A percentile compares a stretch with the other conserved stretches of the same genome.
Evolutionary conservation across 1,284 basidiomycete genomes (phyloP).

Genomic region (Cryptococcus sp.): DNA sequence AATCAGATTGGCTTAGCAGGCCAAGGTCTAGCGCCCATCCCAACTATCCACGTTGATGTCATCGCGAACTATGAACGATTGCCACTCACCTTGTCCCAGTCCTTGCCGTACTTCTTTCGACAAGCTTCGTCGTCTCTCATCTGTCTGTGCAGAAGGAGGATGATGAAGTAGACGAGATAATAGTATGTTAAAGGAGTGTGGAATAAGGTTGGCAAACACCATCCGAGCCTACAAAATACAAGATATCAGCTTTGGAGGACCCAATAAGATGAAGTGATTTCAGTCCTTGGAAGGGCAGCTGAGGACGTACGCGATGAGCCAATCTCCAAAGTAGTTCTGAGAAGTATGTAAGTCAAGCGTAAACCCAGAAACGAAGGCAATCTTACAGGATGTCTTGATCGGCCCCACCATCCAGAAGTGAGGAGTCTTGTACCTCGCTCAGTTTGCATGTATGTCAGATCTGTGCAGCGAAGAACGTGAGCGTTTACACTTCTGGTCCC

Average conservation of each 20-base stretch:
- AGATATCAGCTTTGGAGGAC: constrained; percentile 4
- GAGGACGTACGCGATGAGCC: constrained; percentile 52
- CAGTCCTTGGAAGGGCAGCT: not conserved
- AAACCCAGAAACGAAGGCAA: constrained; percentile 41
- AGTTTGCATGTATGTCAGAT: constrained; percentile 80
- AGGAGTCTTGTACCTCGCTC: constrained; percentile 85
- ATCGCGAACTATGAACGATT: too few species aligned
- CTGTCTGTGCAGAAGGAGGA: constrained; percentile 90
- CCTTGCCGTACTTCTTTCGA: constrained; percentile 80
- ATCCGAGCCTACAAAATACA: constrained; percentile 57
- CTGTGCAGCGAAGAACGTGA: constrained; percentile 29
- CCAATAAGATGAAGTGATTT: not conserved
- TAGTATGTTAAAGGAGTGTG: constrained; percentile 93
- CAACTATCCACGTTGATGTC: not conserved
- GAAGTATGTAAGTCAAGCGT: constrained; percentile 57
- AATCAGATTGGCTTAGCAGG: too few species aligned
- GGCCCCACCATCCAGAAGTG: constrained; percentile 97
- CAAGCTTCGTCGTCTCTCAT: constrained; percentile 90
- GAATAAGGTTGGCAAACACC: constrained; percentile 94
- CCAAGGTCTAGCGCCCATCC: not conserved
- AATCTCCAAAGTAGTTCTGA: constrained; percentile 69
- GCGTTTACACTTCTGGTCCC: too few species aligned
- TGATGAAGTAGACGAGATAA: constrained; percentile 84
- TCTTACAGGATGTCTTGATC: constrained; percentile 75
- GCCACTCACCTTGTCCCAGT: constrained; percentile 69